Conservation (phyloP, 371 early-diverging fungal genomes). For the Mucor racemosus region DNA sequence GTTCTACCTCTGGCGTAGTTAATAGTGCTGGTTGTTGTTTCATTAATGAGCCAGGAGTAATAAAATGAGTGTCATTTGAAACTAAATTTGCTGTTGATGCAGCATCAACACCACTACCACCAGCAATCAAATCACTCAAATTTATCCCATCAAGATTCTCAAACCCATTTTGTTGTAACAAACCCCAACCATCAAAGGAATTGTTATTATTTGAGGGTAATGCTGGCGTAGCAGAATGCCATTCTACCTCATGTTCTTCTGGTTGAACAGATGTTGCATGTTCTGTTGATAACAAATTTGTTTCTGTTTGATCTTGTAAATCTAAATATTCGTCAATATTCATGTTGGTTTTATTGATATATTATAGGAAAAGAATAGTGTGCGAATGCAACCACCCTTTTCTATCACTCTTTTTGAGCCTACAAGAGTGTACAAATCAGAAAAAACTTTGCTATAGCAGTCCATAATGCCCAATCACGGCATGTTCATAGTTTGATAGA, state of each 20-base stretch:
- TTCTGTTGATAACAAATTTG: slow-evolving; percentile 27
- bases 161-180: slow-evolving; percentile 20
- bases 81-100: background rate
- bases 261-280: background rate
- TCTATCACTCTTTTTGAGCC: no score
- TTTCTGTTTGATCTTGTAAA: slow-evolving; percentile 26
- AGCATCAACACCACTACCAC: background rate
- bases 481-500: background rate
- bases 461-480: slow-evolving; percentile 1
- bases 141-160: slow-evolving; percentile 11
- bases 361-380: no score
- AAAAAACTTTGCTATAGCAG: slow-evolving; percentile 6
- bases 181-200: slow-evolving; percentile 15
- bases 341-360: slow-evolving; percentile 12
- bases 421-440: background rate
- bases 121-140: slow-evolving; percentile 13
- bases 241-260: slow-evolving; percentile 13
- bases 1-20: background rate
- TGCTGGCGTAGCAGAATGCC: slow-evolving; percentile 26
- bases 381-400: no score
- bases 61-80: slow-evolving; percentile 10
- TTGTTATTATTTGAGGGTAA: background rate
- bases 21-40: slow-evolving; percentile 13
- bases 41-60: slow-evolving; percentile 26
- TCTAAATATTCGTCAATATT: slow-evolving; percentile 38